Percentiles rank a stretch among this genome's conserved stretches.
These are phyloP conservation scores for Clavariopsis aquatica DNA, from an alignment of 495 filamentous ascomycete species.

Conservation along the genomic window DNA sequence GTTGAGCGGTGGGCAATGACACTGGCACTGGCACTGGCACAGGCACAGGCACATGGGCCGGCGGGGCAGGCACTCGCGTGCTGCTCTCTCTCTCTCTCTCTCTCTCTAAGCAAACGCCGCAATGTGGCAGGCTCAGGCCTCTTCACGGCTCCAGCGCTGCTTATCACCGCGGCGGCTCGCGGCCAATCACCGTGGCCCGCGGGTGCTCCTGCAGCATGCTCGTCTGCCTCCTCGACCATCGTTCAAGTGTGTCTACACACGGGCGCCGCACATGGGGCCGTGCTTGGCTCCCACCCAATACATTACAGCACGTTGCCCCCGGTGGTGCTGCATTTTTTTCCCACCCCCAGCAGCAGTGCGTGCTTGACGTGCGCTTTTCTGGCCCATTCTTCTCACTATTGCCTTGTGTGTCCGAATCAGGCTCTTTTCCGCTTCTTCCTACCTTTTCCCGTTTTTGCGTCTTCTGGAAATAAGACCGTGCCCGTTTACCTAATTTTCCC, in stretches of 20 bases:
- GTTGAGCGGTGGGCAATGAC: too few species aligned
- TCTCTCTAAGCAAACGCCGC: background rate
- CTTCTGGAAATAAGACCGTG: background rate
- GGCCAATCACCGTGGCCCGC: background rate
- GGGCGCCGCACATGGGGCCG: background rate
- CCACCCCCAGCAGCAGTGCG: background rate
- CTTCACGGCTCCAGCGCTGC: background rate
- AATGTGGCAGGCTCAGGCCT: background rate
- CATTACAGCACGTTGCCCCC: slow-evolving; percentile 20
- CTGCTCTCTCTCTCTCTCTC: too few species aligned
- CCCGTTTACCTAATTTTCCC: background rate
- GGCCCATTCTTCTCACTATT: background rate
- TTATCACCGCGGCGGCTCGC: background rate
- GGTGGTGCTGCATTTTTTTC: background rate
- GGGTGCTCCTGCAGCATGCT: background rate
- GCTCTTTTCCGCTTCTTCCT: background rate
- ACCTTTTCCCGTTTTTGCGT: too few species aligned
- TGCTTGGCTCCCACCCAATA: slow-evolving; percentile 22
- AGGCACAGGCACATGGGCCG: too few species aligned
- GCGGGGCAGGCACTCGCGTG: too few species aligned
- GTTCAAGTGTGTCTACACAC: background rate
- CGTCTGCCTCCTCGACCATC: background rate
- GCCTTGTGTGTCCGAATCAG: background rate
- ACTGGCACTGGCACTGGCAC: too few species aligned
- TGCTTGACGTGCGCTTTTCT: background rate